These are phyloP conservation scores for Cryoendolithus antarcticus DNA, from an alignment of 2,329 filamentous ascomycete species.

Conservation along the genomic window DNA sequence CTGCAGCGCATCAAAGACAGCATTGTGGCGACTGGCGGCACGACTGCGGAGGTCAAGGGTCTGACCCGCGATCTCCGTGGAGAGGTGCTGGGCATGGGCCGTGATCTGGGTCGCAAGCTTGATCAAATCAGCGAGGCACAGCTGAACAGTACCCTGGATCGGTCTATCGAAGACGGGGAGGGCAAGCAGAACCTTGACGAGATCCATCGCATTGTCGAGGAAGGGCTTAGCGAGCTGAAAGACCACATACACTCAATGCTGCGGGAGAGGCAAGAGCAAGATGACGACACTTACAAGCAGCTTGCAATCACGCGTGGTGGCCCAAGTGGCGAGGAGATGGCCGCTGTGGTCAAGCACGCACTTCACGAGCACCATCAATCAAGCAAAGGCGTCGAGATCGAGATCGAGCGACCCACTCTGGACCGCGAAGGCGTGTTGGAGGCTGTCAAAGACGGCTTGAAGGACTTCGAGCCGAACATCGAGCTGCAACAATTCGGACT, in stretches of 20 bases:
- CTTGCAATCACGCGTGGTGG: constrained; percentile 29
- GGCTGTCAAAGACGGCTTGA: constrained; percentile 82
- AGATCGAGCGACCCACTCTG: constrained; percentile 10
- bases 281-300: constrained; percentile 22
- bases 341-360: constrained; percentile 70
- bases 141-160: constrained; percentile 18
- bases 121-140: constrained; percentile 46
- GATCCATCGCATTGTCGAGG: constrained; percentile 63
- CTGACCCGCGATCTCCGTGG: constrained; percentile 80
- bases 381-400: background rate
- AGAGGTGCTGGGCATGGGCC: constrained; percentile 87
- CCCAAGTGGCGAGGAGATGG: constrained; percentile 60
- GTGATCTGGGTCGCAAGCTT: constrained; percentile 78
- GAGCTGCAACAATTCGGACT: constrained; percentile 81
- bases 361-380: constrained; percentile 42
- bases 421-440: constrained; percentile 65
- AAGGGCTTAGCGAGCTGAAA: constrained; percentile 70
- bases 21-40: constrained; percentile 71
- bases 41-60: constrained; percentile 85
- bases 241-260: constrained; percentile 72
- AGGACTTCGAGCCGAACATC: constrained; percentile 87
- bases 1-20: constrained; percentile 85
- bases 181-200: constrained; percentile 48
- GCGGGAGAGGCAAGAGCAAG: constrained; percentile 54
- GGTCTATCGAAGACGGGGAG: constrained; percentile 30